Evolutionary conservation across 805 yeast species (phyloP).

Genomic region (Lipomyces spencermartinsiae): DNA sequence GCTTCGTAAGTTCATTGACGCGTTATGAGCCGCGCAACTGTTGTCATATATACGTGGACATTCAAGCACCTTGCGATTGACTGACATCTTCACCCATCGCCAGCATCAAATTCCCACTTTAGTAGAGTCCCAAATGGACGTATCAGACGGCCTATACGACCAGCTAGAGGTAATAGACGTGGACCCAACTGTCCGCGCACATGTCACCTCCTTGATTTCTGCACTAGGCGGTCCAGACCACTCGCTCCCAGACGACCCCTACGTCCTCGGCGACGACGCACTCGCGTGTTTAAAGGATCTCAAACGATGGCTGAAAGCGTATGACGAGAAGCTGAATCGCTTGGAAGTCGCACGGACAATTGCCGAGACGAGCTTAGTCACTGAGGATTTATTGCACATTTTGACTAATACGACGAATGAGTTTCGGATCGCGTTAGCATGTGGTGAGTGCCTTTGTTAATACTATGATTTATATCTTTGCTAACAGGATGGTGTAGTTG

Average conservation of each 20-base stretch:
- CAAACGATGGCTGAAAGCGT: constrained; percentile 83
- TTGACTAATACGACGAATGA: constrained; percentile 56
- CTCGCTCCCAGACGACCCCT: constrained; percentile 57
- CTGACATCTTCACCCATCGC: neutral
- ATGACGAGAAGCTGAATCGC: constrained; percentile 72
- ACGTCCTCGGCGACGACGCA: constrained; percentile 87
- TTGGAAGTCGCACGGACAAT: constrained; percentile 89
- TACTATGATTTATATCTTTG: neutral
- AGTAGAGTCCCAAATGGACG: neutral
- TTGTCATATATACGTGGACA: neutral
- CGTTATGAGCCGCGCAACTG: neutral
- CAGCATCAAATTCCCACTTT: neutral
- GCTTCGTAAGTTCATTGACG: neutral
- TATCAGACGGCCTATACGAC: neutral
- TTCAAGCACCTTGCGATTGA: neutral
- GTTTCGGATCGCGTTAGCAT: constrained; percentile 71
- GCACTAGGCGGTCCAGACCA: constrained; percentile 92
- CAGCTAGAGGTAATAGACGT: neutral
- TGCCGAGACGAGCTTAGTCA: constrained; percentile 75
- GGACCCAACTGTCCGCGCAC: constrained; percentile 61
- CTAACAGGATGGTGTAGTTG: constrained; percentile 50
- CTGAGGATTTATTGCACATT: constrained; percentile 75
- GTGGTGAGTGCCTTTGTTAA: constrained; percentile 43
- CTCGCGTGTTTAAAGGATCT: constrained; percentile 83
- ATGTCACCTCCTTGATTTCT: constrained; percentile 79